These are phyloP conservation scores for Herpetomonas tarakana DNA, from an alignment of 208 protist species.

Conservation along the genomic window DNA sequence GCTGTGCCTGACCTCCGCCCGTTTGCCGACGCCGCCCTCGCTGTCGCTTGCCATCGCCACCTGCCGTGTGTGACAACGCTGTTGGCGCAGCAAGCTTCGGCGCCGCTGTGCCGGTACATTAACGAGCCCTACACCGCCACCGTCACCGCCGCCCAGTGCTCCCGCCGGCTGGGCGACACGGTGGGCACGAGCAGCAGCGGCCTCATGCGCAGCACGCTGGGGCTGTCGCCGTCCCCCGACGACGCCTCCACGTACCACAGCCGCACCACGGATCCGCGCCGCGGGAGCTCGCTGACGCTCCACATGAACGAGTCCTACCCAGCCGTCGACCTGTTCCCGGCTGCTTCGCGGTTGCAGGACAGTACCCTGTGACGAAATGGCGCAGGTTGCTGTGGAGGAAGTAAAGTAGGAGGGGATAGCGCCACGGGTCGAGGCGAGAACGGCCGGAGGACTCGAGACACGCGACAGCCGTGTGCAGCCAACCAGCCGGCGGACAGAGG, in stretches of 20 bases:
- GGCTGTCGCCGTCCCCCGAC: constrained; percentile 38
- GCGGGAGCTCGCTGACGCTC: neutral
- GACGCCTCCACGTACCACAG: constrained; percentile 24
- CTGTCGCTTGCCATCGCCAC: constrained; percentile 41
- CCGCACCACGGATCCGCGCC: constrained; percentile 2
- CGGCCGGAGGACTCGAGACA: no score
- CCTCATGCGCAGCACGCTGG: constrained; percentile 38
- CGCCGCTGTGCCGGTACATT: constrained; percentile 55
- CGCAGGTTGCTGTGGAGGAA: no score
- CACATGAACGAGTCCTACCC: constrained; percentile 17
- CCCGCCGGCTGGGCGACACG: neutral
- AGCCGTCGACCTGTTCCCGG: constrained; percentile 18
- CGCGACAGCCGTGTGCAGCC: no score
- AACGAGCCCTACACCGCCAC: constrained; percentile 13
- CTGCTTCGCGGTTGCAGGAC: neutral
- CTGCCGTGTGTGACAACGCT: constrained; percentile 26
- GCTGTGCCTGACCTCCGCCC: constrained; percentile 25
- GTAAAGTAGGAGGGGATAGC: no score
- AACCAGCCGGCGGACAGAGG: no score
- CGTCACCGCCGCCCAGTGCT: constrained; percentile 16
- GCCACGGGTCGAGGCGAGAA: no score
- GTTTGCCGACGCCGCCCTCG: constrained; percentile 41
- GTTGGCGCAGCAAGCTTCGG: constrained; percentile 14
- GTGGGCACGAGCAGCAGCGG: constrained; percentile 11
- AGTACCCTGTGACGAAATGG: neutral